Evolutionary conservation across 2,329 filamentous ascomycete genomes (phyloP).

Genomic region (Alternaria sp.): DNA sequence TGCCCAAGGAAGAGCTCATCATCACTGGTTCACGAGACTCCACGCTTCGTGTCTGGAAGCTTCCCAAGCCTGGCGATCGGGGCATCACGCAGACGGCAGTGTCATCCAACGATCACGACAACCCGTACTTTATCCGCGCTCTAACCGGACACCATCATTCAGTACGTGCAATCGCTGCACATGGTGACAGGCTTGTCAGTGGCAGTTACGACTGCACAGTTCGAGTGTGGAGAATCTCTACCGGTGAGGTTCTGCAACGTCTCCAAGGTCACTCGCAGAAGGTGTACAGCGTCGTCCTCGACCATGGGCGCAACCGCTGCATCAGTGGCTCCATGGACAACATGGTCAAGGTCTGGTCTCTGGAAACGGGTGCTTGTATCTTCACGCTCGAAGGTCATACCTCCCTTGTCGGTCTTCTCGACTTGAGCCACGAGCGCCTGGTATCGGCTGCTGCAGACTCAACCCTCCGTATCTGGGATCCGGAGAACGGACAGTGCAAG

Average conservation of each 20-base stretch:
- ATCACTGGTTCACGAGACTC: constrained; percentile 97
- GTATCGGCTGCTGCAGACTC: constrained; percentile 96
- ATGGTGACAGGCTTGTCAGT: constrained; percentile 94
- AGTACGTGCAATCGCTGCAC: constrained; percentile 92
- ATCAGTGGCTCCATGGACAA: constrained; percentile 99
- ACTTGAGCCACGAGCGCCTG: constrained; percentile 86
- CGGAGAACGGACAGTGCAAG: constrained; percentile 88
- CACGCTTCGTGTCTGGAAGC: constrained; percentile 90
- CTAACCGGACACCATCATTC: constrained; percentile 89
- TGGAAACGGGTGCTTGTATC: constrained; percentile 83
- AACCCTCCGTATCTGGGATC: constrained; percentile 96
- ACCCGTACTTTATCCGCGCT: constrained; percentile 92
- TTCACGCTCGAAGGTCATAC: constrained; percentile 93
- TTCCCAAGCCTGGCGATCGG: constrained; percentile 80
- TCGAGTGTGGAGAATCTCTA: constrained; percentile 96
- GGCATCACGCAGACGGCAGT: constrained; percentile 81
- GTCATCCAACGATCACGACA: constrained; percentile 77
- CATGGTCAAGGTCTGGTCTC: constrained; percentile 95
- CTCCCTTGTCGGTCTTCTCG: constrained; percentile 88
- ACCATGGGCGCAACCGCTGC: constrained; percentile 89
- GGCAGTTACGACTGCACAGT: constrained; percentile 97
- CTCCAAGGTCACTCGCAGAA: constrained; percentile 89
- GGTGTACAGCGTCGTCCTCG: constrained; percentile 95
- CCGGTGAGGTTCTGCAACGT: constrained; percentile 84
- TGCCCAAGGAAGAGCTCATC: constrained; percentile 93